Evolutionary conservation across 1,284 basidiomycete genomes (phyloP).

Genomic region (Irpex sp.): DNA sequence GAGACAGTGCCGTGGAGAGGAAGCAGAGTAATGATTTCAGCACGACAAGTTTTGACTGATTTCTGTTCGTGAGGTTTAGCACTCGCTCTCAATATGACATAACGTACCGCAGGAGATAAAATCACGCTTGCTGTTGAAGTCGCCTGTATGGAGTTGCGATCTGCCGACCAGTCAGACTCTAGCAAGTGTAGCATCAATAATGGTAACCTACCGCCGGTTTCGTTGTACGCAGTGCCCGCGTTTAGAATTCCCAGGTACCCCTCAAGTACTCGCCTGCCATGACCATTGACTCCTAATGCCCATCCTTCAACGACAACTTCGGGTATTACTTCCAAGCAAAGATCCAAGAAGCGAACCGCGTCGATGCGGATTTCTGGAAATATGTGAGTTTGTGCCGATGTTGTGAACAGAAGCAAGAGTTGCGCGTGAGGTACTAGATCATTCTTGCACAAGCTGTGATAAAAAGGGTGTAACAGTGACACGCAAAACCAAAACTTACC

Average conservation of each 20-base stretch:
- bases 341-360: slow-evolving; percentile 78
- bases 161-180: slow-evolving; percentile 6
- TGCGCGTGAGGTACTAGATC: slow-evolving; percentile 70
- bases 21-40: slow-evolving; percentile 27
- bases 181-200: background rate
- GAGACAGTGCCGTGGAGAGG: slow-evolving; percentile 18
- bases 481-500: slow-evolving; percentile 33
- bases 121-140: slow-evolving; percentile 63
- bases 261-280: slow-evolving; percentile 64
- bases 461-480: too few species aligned
- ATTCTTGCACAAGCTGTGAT: slow-evolving; percentile 37
- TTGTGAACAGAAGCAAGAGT: slow-evolving; percentile 77
- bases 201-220: slow-evolving; percentile 45
- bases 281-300: slow-evolving; percentile 44
- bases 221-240: slow-evolving; percentile 58
- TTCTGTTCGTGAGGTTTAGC: background rate
- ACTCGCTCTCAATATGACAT: slow-evolving; percentile 4
- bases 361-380: slow-evolving; percentile 93
- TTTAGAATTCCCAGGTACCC: slow-evolving; percentile 75
- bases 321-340: slow-evolving; percentile 76
- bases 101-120: slow-evolving; percentile 57
- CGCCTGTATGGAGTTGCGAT: slow-evolving; percentile 41
- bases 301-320: slow-evolving; percentile 67
- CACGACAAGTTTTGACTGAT: slow-evolving; percentile 44
- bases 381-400: slow-evolving; percentile 92